phyloP scores from a whole-genome alignment of 345 rosid species.

The Dipteronia dyeriana region DNA sequence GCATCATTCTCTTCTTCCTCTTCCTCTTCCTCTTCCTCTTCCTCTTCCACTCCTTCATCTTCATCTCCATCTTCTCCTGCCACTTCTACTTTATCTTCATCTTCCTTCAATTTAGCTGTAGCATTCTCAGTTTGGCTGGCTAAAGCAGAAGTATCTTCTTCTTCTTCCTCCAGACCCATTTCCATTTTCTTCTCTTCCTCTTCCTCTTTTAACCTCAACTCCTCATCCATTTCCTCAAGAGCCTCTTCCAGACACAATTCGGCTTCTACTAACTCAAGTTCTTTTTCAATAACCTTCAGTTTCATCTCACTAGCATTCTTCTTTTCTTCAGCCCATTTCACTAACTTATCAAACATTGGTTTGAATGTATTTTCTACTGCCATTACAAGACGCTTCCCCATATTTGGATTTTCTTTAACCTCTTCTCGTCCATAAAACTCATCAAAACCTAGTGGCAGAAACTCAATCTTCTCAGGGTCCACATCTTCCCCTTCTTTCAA shows the following conservation, averaged over 20 bases:
- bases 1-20: conserved; percentile 56
- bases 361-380: conserved; percentile 53
- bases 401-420: conserved; percentile 41
- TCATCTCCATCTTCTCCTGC: conserved; percentile 35
- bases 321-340: conserved; percentile 80
- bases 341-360: conserved; percentile 54
- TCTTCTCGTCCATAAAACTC: conserved; percentile 76
- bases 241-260: conserved; percentile 89
- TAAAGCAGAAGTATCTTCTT: conserved; percentile 40
- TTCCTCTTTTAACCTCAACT: conserved; percentile 57
- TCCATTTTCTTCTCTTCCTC: conserved; percentile 63
- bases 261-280: conserved; percentile 81
- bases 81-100: conserved; percentile 27
- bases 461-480: conserved; percentile 63
- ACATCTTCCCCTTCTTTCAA: conserved; percentile 70
- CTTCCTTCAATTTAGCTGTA: conserved; percentile 36
- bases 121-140: conserved; percentile 39
- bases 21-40: conserved; percentile 30
- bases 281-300: conserved; percentile 58
- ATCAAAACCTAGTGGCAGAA: conserved; percentile 87
- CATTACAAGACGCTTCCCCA: conserved; percentile 44
- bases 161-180: conserved; percentile 46
- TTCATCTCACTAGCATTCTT: conserved; percentile 64
- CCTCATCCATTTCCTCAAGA: conserved; percentile 83
- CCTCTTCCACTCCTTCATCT: conserved; percentile 40